Base-by-base conservation (phyloP, 768 basidiomycete species). In the Russula dissimulans region DNA sequence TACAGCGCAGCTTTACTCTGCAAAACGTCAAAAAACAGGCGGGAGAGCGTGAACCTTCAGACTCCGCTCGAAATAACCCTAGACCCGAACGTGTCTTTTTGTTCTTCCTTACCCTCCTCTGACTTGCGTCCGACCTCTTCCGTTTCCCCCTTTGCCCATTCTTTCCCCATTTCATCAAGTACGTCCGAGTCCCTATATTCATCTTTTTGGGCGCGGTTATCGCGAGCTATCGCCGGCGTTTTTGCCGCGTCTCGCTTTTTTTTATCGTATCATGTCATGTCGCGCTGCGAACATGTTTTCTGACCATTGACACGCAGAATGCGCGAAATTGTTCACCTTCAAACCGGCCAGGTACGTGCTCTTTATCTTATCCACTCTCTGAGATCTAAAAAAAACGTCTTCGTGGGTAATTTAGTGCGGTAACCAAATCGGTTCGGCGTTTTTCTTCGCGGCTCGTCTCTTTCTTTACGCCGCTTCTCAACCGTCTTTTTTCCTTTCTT, bases 281-380 rank as follows among this genome's bases (percentile, higher is more conserved):
- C 62, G 36, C 46, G 45, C 55, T 41, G 41, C 42, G 12, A 4
- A 38, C 29, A 2, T 58, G 44, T 36, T 45, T 41, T 12, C 59
- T 63, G 53, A 57, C 48, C 22, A 18, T 17, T 22, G 3, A 29
- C 31, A 36, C 22, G 1, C 68, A 92, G 90, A 81, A 93, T 92
- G 91, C 91, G 95, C 81, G 95, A 98, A 86, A 97, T 98, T 77
- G 95, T 98, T 74, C 95, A 98, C 79, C 86, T 98, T 71, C 95
- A 98, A 76, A 97, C 95, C 66, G 95, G 95, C 79, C 95, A 97
- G 85, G 92, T 92, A 70, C 68, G 79, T 72, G 54, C 52, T 39
- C 56, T 46, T 39, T 34, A 38, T 50, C 62, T 57, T 39, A 42
- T 36, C 42, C 39, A 31, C 6, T 14, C n/a, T 14, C 51, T 56